Evolutionary conservation across 2,329 filamentous ascomycete species (phyloP), one percentile per base, ranked within the genome.

Genomic region (Aspergillus spinulosporus): DNA sequence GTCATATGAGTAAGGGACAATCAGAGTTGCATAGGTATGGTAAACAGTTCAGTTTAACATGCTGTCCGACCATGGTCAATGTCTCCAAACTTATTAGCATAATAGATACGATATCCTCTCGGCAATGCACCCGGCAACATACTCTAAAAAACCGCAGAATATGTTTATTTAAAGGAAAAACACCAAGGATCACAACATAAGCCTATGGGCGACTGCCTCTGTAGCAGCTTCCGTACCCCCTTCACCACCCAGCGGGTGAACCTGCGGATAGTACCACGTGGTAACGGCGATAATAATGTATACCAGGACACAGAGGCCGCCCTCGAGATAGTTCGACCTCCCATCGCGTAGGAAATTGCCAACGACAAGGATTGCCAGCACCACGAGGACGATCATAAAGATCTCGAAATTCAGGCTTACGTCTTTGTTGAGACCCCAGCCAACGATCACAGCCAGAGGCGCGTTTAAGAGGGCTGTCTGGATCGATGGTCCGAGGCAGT

Each of bases 281-380:
- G 78, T 78, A 42, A 86, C 76, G 1, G 84, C 84, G 60, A 88
- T 84, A 64, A 87, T 82, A 32, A 86, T 67, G 66, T 88, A 87
- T 8, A 85, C 81, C 51, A 79, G 62, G 14, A 96, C 84, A 62
- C 90, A 90, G 14, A 97, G 81, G 26, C 85, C 83, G 2, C 92
- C 92, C 72, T 97, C 92, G 3, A 97, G 82, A 68, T 95, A 97
- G 69, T 96, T 95, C 59, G 86, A 90, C 79, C 94, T 93, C 63
- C 90, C 86, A 69, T 97, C 92, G 49, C 91, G 82, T 53, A 97
- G 76, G 74, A 96, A 96, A 59, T 91, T 90, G 1, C 92, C 91
- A 37, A 96, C 89, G 0, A 92, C 90, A 42, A 97, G 79, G 65
- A 96, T 93, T 29, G 90, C 85, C 26, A 97, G 80, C 54, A 97